Evolutionary conservation across 176 grass and related monocot species (phyloP), one percentile per base, ranked within the genome.

Genomic region (Pontederia paniculata): DNA sequence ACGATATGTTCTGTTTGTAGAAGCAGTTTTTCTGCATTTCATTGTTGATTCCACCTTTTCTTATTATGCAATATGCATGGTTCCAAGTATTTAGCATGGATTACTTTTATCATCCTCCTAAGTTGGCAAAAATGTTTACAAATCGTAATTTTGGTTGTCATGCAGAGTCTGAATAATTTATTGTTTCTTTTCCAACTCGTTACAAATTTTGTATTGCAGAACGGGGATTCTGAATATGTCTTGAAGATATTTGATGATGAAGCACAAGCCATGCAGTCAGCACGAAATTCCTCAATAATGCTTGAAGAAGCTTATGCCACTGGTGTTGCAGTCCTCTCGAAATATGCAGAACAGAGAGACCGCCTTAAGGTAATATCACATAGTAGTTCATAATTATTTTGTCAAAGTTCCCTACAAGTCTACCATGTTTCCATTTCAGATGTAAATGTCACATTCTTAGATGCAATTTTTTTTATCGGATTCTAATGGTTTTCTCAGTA

Each of bases 191-290:
- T 5, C 13, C 48, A 9, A 50, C 13, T 16, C n/a, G 15, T 6
- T 50, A 50, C 15, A 16, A 17, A 50, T 50, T 13, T 37, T 37
- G n/a, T 37, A 37, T 6, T 75, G 42, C 76, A 98, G 93, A 88
- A 91, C 75, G 82, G 91, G 5, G 93, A 91, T 31, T 98, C 93
- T 51, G 90, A 80, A 31, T 83, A 98, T 48, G 55, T 98, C 49
- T 74, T 98, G 50, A 72, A 73, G 66, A 91, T 98, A 77, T 98
- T 98, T 23, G 87, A 98, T 23, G 93, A 98, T 11, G 87, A 98
- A 74, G 61, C 74, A 47, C 87, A 88, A 49, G 93, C 93, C 66
- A 77, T 82, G 93, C 86, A 91, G 60, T 84, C 93, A 21, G 93
- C 93, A 54, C 86, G 63, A 17, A 88, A 73, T 58, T 98, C 91